These are phyloP conservation scores for Phytophthora ramorum DNA, from an alignment of 352 stramenopile genomes.

Conservation along the genomic window DNA sequence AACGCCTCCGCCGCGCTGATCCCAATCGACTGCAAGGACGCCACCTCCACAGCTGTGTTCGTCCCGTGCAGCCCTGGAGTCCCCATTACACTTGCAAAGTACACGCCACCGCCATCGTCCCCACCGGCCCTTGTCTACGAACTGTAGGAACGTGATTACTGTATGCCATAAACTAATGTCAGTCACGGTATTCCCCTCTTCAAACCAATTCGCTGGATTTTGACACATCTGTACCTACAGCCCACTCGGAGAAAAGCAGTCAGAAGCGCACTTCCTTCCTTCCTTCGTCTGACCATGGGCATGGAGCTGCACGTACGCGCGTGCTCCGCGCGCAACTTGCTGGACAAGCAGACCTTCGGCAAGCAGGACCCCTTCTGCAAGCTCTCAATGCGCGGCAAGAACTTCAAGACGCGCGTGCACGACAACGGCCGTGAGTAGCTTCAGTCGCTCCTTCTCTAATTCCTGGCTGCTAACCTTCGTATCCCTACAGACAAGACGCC, in stretches of 20 bases:
- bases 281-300: constrained; percentile 4
- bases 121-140: neutral
- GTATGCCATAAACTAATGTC: neutral
- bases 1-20: constrained; percentile 19
- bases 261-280: neutral
- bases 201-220: neutral
- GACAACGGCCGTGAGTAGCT: constrained; percentile 76
- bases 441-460: neutral
- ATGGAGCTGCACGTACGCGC: constrained; percentile 85
- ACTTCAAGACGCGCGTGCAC: constrained; percentile 80
- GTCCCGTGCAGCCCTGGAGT: constrained; percentile 28
- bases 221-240: neutral
- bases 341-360: constrained; percentile 88
- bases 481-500: constrained; percentile 59
- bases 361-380: constrained; percentile 89
- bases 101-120: constrained; percentile 9
- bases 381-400: constrained; percentile 63
- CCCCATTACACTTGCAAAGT: constrained; percentile 33
- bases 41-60: constrained; percentile 27
- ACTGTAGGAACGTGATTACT: too few relatives aligned
- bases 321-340: constrained; percentile 79
- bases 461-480: neutral
- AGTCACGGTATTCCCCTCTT: neutral
- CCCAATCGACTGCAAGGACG: constrained; percentile 35
- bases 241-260: constrained; percentile 12